These are phyloP conservation scores for Anthoceros angustus DNA, from an alignment of 225 moss, liverwort and hornwort genomes.

Conservation along the genomic window DNA sequence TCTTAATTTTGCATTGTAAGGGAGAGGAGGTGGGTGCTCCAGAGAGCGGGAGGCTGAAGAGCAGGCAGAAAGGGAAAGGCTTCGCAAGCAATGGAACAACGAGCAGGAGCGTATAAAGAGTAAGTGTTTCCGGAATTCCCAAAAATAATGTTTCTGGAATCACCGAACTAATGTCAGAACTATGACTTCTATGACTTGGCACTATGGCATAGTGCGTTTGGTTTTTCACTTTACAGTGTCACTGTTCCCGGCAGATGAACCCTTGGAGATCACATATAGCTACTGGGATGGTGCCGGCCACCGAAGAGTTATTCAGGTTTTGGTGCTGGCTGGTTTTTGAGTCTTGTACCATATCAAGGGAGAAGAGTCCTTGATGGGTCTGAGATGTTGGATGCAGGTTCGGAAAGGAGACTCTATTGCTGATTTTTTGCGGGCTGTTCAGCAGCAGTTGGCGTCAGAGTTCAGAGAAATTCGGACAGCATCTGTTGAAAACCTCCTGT, in stretches of 20 bases:
- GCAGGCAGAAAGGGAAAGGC: constrained; percentile 79
- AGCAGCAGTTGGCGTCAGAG: constrained; percentile 90
- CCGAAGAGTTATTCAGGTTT: constrained; percentile 91
- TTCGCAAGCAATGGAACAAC: constrained; percentile 81
- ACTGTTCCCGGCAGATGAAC: constrained; percentile 49
- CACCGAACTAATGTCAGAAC: too few relatives aligned
- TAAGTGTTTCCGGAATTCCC: constrained; percentile 12
- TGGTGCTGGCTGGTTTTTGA: neutral
- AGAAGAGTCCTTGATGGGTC: neutral
- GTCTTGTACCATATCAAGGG: neutral
- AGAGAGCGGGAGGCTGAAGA: constrained; percentile 99
- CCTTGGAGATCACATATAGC: constrained; percentile 97
- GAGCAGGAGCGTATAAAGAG: constrained; percentile 85
- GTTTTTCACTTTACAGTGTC: neutral
- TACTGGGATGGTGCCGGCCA: constrained; percentile 99
- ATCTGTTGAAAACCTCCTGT: constrained; percentile 90
- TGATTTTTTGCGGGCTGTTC: constrained; percentile 85
- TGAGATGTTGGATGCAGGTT: constrained; percentile 30
- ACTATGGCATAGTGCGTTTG: too few relatives aligned
- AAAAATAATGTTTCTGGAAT: neutral
- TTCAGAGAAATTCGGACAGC: constrained; percentile 98
- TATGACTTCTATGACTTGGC: too few relatives aligned
- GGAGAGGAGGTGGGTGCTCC: constrained; percentile 96
- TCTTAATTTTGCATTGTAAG: constrained; percentile 72
- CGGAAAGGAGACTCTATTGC: constrained; percentile 98